phyloP scores from a whole-genome alignment of 2,329 filamentous ascomycete species.

The Volutella citrinella region DNA sequence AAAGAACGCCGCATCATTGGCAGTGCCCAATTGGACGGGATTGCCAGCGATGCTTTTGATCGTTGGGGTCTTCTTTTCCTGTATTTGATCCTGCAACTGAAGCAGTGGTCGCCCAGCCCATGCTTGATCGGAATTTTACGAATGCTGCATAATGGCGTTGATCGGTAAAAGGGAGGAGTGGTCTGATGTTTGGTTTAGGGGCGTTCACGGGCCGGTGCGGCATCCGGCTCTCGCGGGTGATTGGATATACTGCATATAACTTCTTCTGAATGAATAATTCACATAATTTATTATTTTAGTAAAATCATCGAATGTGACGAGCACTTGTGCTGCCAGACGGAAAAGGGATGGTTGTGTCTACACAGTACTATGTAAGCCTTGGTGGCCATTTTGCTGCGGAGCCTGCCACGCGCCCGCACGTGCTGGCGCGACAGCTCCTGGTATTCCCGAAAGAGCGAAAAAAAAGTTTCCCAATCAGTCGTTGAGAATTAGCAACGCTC shows the following conservation, averaged over 20 bases:
- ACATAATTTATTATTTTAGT: no score
- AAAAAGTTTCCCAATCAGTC: slow-evolving; percentile 28
- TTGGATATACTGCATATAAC: slow-evolving; percentile 8
- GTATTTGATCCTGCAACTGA: slow-evolving; percentile 13
- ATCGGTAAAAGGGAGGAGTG: slow-evolving; percentile 4
- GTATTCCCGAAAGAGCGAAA: slow-evolving; percentile 20
- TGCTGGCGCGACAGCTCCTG: slow-evolving; percentile 20
- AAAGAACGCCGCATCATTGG: slow-evolving; percentile 18
- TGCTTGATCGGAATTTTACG: not conserved
- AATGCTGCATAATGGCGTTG: slow-evolving; percentile 1
- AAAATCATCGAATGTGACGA: no score
- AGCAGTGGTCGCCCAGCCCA: slow-evolving; percentile 8
- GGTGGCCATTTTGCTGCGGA: no score
- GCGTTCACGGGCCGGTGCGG: not conserved
- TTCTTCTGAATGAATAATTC: no score
- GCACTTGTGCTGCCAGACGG: no score
- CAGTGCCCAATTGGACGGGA: no score
- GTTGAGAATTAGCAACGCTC: slow-evolving; percentile 23
- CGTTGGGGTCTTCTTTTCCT: no score
- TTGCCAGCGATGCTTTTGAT: no score
- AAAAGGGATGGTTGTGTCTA: no score
- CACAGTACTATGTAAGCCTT: no score
- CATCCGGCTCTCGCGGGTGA: no score
- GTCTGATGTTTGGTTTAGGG: slow-evolving; percentile 8
- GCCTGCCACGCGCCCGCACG: slow-evolving; percentile 15